Conservation (phyloP, 2,329 filamentous ascomycete species). For the Fusarium domesticum region DNA sequence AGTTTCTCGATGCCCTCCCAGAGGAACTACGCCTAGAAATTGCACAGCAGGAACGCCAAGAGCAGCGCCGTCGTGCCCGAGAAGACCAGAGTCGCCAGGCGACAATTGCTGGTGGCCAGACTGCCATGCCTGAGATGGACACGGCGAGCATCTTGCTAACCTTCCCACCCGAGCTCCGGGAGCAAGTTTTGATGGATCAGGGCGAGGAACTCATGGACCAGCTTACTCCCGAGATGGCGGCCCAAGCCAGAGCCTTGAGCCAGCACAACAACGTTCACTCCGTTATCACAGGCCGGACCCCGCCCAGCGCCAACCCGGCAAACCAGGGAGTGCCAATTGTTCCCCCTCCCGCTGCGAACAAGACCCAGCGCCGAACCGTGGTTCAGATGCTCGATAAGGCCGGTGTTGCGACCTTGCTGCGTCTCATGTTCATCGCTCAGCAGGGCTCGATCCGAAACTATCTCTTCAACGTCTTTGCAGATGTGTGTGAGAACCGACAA, state of each 20-base stretch:
- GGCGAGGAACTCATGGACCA: slow-evolving; percentile 83
- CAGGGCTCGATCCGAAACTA: slow-evolving; percentile 81
- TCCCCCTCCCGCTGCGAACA: slow-evolving; percentile 49
- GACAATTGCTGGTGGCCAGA: slow-evolving; percentile 53
- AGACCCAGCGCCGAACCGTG: slow-evolving; percentile 72
- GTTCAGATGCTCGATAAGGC: slow-evolving; percentile 97
- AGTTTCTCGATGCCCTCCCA: slow-evolving; percentile 90
- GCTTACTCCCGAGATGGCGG: slow-evolving; percentile 79
- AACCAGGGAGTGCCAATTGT: slow-evolving; percentile 32
- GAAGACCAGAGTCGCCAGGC: slow-evolving; percentile 73
- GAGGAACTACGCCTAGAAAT: slow-evolving; percentile 88
- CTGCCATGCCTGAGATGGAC: slow-evolving; percentile 73
- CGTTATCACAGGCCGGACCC: slow-evolving; percentile 31
- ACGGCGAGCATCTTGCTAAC: slow-evolving; percentile 88
- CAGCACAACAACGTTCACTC: slow-evolving; percentile 38
- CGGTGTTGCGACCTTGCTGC: slow-evolving; percentile 89
- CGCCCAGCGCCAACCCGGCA: slow-evolving; percentile 24
- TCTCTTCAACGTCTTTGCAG: slow-evolving; percentile 81
- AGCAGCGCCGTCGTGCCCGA: slow-evolving; percentile 82
- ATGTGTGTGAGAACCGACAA: slow-evolving; percentile 94
- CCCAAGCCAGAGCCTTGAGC: slow-evolving; percentile 73
- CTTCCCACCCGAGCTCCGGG: slow-evolving; percentile 77
- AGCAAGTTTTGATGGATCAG: slow-evolving; percentile 87
- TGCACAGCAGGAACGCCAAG: slow-evolving; percentile 82
- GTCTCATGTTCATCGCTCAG: slow-evolving; percentile 97